Conservation (phyloP, 1,284 basidiomycete genomes). For the Cutaneotrichosporon mucoides region DNA sequence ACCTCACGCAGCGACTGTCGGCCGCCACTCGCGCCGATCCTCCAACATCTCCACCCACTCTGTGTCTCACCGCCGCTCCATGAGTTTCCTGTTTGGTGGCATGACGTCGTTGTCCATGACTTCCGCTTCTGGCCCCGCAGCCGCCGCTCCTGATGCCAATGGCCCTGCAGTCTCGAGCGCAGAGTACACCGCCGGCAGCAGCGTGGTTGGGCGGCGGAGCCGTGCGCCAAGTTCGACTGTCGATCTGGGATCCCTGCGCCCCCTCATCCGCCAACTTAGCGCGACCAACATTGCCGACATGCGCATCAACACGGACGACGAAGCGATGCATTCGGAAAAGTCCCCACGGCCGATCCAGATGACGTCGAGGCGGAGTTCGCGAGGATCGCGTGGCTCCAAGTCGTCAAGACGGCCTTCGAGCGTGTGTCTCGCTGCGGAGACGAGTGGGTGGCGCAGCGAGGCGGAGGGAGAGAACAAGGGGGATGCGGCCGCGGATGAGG, state of each 20-base stretch:
- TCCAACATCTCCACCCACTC: slow-evolving; percentile 16
- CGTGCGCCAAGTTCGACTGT: slow-evolving; percentile 15
- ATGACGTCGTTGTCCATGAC: slow-evolving; percentile 35
- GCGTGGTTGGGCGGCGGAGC: slow-evolving; percentile 15
- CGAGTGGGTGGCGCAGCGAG: not conserved
- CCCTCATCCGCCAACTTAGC: slow-evolving; percentile 27
- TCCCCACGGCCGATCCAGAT: not conserved
- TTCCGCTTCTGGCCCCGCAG: slow-evolving; percentile 1
- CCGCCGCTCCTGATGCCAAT: not conserved
- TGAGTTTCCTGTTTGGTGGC: slow-evolving; percentile 40
- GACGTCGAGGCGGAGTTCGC: not conserved
- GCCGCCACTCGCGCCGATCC: slow-evolving; percentile 14
- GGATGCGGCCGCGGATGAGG: not conserved
- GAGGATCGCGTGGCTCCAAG: not conserved
- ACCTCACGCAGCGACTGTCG: not conserved
- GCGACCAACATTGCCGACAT: slow-evolving; percentile 24
- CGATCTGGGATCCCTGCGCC: slow-evolving; percentile 18
- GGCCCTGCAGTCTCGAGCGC: slow-evolving; percentile 5
- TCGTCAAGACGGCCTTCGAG: not conserved
- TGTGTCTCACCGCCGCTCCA: slow-evolving; percentile 26
- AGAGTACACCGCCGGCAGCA: slow-evolving; percentile 3
- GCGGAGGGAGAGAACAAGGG: not conserved
- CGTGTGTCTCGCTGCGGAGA: not conserved
- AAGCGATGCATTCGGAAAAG: slow-evolving; percentile 1
- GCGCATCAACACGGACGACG: slow-evolving; percentile 10